Percentiles rank a stretch among this genome's conserved stretches.
Conservation (phyloP, 345 rosid genomes). For the Salix caprea region DNA sequence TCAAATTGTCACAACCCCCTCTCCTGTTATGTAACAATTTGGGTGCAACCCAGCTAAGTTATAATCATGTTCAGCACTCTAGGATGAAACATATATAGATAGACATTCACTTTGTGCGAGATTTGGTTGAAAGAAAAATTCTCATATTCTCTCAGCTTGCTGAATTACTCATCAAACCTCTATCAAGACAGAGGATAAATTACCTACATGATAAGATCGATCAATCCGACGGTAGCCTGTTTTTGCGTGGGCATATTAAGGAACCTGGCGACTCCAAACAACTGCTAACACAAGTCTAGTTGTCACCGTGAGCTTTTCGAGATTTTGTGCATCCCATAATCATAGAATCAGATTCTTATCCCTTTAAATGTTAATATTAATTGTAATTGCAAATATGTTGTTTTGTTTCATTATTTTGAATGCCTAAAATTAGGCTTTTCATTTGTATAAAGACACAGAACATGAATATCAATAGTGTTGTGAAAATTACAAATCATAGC, state of each 20-base stretch:
- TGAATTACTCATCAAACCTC: background rate
- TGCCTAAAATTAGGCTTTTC: too few species aligned
- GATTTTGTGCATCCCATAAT: too few species aligned
- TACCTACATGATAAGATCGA: background rate
- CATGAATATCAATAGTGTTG: too few species aligned
- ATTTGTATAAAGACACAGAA: too few species aligned
- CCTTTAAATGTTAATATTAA: too few species aligned
- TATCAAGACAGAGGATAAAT: accelerated
- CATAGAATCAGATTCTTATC: too few species aligned
- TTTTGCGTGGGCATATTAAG: background rate
- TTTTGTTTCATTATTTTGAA: too few species aligned
- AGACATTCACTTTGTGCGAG: background rate
- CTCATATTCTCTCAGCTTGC: background rate
- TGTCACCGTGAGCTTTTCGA: accelerated
- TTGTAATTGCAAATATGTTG: too few species aligned
- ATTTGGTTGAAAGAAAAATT: background rate
- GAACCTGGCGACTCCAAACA: background rate
- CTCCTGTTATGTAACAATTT: background rate
- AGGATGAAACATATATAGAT: background rate
- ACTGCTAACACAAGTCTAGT: too few species aligned
- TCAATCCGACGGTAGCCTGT: background rate
- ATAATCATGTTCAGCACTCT: background rate
- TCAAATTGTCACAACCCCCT: accelerated
- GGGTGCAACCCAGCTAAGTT: background rate
- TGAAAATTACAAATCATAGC: too few species aligned